phyloP scores from a whole-genome alignment of 1,284 basidiomycete genomes.

The Tranzscheliella williamsii region DNA sequence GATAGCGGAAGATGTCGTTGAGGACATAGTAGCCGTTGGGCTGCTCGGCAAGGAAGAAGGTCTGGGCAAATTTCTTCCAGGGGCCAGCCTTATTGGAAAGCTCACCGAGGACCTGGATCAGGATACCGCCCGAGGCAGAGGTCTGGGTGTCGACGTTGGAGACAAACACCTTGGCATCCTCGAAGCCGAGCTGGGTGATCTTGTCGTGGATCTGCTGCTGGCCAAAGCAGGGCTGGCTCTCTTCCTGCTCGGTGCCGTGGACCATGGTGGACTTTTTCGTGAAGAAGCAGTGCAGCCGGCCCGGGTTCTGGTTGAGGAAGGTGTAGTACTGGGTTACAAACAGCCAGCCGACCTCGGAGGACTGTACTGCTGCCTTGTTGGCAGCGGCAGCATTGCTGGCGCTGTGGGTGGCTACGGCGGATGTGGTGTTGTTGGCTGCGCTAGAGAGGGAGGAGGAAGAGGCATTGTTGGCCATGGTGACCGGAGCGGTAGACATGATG shows the following conservation, averaged over 20 bases:
- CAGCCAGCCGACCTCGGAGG: conserved; percentile 61
- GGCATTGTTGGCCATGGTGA: conserved; percentile 13
- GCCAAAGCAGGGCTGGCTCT: conserved; percentile 80
- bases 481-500: conserved; percentile 1
- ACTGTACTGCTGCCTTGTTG: conserved; percentile 39
- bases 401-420: conserved; percentile 13
- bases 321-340: conserved; percentile 67
- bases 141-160: conserved; percentile 66
- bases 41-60: conserved; percentile 99
- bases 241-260: conserved; percentile 78
- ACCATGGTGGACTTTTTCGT: conserved; percentile 87
- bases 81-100: conserved; percentile 80
- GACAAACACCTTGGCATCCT: conserved; percentile 97
- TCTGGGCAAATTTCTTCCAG: conserved; percentile 99
- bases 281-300: conserved; percentile 98
- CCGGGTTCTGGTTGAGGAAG: conserved; percentile 95
- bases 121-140: conserved; percentile 90
- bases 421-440: conserved; percentile 13
- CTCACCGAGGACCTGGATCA: conserved; percentile 98
- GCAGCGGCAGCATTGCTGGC: conserved; percentile 4
- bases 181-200: conserved; percentile 87
- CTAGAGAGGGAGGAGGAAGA: too few species aligned
- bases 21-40: conserved; percentile 99
- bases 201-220: conserved; percentile 98
- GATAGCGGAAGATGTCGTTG: conserved; percentile 99